Evolutionary conservation across 345 rosid genomes (phyloP).

Genomic region (Corymbia maculata): DNA sequence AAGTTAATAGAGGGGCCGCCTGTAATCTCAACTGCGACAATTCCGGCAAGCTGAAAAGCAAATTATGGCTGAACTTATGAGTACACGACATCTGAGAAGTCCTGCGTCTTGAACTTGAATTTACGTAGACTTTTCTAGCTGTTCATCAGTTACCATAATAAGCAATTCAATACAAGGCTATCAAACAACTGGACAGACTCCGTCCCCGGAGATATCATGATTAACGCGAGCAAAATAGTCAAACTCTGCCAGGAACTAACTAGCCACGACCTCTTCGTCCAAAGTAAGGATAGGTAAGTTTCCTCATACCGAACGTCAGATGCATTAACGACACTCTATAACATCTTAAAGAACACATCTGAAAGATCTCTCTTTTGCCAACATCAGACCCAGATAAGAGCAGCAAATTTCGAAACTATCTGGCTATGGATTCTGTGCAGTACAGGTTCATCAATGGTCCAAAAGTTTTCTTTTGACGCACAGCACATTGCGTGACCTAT

Average conservation of each 20-base stretch:
- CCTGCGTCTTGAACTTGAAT: background rate
- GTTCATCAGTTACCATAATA: background rate
- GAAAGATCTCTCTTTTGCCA: background rate
- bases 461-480: background rate
- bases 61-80: background rate
- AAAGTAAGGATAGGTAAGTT: background rate
- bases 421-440: background rate
- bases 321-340: background rate
- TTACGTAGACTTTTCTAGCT: background rate
- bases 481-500: background rate
- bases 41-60: constrained; percentile 65
- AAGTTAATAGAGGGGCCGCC: constrained; percentile 72
- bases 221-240: background rate
- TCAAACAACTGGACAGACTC: background rate
- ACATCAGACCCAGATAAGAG: background rate
- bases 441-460: background rate
- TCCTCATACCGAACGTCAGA: background rate
- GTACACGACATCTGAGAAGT: background rate
- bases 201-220: background rate
- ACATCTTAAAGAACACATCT: background rate
- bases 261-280: background rate
- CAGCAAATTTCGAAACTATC: background rate
- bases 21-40: constrained; percentile 74
- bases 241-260: background rate
- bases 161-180: background rate